phyloP scores from a whole-genome alignment of 2,329 filamentous ascomycete species.

The Nemania bipapillata region DNA sequence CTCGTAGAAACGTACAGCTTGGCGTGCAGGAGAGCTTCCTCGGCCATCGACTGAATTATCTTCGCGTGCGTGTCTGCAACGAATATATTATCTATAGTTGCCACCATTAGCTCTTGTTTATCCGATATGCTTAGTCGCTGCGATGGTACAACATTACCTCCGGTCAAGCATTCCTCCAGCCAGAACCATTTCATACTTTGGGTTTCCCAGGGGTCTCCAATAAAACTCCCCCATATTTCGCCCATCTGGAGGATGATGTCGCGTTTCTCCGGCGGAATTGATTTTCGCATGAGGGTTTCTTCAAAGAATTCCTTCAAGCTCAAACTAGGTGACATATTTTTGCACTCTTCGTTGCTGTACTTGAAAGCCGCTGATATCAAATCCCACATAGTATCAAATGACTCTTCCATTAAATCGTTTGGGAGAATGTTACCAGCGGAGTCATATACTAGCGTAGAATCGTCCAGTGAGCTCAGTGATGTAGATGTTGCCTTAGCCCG shows the following conservation, averaged over 20 bases:
- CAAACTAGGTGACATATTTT: neutral
- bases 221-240: conserved; percentile 5
- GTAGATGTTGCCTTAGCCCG: neutral
- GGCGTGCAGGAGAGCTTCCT: neutral
- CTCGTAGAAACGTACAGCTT: neutral
- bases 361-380: neutral
- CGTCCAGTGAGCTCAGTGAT: neutral
- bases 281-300: neutral
- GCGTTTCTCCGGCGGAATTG: neutral
- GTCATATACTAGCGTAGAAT: conserved; percentile 1
- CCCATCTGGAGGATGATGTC: neutral
- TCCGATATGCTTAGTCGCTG: neutral
- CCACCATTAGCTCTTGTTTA: neutral
- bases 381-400: neutral
- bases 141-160: neutral
- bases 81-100: neutral
- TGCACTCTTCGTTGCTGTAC: conserved; percentile 3
- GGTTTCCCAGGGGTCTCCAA: conserved; percentile 1
- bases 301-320: neutral
- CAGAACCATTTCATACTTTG: conserved; percentile 4
- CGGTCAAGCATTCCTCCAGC: neutral
- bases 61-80: neutral
- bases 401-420: neutral
- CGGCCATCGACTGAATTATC: neutral
- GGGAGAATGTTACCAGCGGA: neutral